phyloP scores from a whole-genome alignment of 78 protist genomes.

The Trichosphaerium sp. region DNA sequence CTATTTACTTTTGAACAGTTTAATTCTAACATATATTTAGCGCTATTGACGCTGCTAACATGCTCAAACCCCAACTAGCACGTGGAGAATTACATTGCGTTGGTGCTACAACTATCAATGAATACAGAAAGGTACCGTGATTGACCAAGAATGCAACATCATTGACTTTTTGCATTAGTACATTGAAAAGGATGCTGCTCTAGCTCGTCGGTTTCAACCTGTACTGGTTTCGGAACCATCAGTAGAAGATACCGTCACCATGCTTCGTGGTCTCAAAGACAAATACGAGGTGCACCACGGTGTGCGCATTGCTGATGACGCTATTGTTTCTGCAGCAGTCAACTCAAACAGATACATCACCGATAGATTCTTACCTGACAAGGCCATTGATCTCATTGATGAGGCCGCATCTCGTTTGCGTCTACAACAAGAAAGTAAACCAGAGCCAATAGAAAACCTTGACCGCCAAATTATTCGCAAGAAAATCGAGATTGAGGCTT shows the following conservation, averaged over 20 bases:
- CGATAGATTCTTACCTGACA: slow-evolving; percentile 68
- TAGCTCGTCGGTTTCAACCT: slow-evolving; percentile 63
- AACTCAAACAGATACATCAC: slow-evolving; percentile 59
- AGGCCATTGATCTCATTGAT: slow-evolving; percentile 76
- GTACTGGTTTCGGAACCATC: slow-evolving; percentile 59
- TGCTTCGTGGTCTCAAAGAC: slow-evolving; percentile 43
- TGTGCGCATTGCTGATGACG: slow-evolving; percentile 59
- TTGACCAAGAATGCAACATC: too few species aligned
- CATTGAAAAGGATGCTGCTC: slow-evolving; percentile 75
- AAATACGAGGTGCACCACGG: slow-evolving; percentile 51
- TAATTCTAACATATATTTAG: too few species aligned
- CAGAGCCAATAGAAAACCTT: too few species aligned
- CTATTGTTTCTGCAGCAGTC: slow-evolving; percentile 63
- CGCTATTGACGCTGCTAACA: slow-evolving; percentile 79
- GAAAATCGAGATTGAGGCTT: slow-evolving; percentile 48
- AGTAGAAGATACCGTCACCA: slow-evolving; percentile 58
- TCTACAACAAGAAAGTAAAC: slow-evolving; percentile 62
- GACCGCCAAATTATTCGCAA: slow-evolving; percentile 20
- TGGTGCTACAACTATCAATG: slow-evolving; percentile 80
- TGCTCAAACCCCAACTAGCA: slow-evolving; percentile 81
- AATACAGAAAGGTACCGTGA: too few species aligned
- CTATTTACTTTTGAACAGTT: too few species aligned
- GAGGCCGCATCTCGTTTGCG: slow-evolving; percentile 57
- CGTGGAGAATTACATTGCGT: slow-evolving; percentile 74
- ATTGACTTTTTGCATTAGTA: too few species aligned